phyloP scores from a whole-genome alignment of 2,329 filamentous ascomycete species.

The Cylindrodendrum hubeiense region DNA sequence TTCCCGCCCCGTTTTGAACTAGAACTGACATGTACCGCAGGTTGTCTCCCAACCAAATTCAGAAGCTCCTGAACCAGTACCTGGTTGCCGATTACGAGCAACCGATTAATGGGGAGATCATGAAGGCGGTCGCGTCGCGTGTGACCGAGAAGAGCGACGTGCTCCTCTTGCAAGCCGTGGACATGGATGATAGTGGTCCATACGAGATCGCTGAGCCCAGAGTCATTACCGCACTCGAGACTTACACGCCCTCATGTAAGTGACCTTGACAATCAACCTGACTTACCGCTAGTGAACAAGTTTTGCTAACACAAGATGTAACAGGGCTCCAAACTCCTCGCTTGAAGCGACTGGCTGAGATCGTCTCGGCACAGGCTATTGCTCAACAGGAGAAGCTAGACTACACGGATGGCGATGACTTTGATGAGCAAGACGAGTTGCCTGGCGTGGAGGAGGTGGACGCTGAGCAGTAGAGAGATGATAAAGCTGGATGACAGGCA shows the following conservation, averaged over 20 bases:
- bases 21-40: conserved; percentile 57
- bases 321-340: conserved; percentile 95
- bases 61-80: conserved; percentile 98
- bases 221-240: conserved; percentile 95
- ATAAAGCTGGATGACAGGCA: conserved; percentile 35
- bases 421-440: conserved; percentile 64
- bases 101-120: conserved; percentile 99
- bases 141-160: conserved; percentile 99
- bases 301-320: conserved; percentile 45
- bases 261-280: conserved; percentile 1
- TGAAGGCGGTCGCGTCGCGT: conserved; percentile 97
- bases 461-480: conserved; percentile 44
- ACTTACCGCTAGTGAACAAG: conserved; percentile 21
- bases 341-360: conserved; percentile 96
- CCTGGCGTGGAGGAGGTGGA: conserved; percentile 64
- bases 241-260: conserved; percentile 97
- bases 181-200: conserved; percentile 98
- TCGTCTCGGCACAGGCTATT: conserved; percentile 95
- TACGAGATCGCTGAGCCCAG: conserved; percentile 98
- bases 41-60: conserved; percentile 98
- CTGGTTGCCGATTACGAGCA: conserved; percentile 99
- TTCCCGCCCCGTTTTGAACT: not conserved
- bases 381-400: conserved; percentile 92
- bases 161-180: conserved; percentile 90
- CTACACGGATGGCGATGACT: conserved; percentile 57